Evolutionary conservation across 345 rosid species (phyloP), one percentile per base, ranked within the genome.

Genomic region (Isatis tinctoria): DNA sequence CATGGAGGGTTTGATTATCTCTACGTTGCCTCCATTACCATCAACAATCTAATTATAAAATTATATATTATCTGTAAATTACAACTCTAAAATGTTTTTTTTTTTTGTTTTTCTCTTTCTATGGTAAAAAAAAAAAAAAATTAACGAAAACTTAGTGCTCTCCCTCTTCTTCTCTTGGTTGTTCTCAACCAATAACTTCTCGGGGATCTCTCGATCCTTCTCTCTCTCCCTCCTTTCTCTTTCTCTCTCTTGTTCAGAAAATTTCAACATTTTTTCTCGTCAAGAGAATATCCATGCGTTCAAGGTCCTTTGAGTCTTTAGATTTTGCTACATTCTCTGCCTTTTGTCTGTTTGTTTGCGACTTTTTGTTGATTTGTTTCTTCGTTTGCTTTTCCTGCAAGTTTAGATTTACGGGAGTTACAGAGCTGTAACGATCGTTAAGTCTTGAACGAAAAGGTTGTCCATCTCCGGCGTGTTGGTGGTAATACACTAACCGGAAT

Each of bases 11-110:
- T 43, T 43, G 60, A 70, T 47, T 47, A 59, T 16, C 76, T 77
- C 76, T 56, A 77, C 80, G 72, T 64, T 72, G 77, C 73, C 73
- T 78, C 81, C 77, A 78, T 78, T 51, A 78, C 36, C 58, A 72
- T 72, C 64, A 43, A 51, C 67, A 70, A 10, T 65, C 73, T 72
- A 78, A 32, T 5, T 72, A 39, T 78, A 72, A 1, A 41, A 57
- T 33, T 45, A 65, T 28, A 18, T 40, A 57, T 59, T 72, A 78
- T 33, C 64, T 72, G 73, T 72, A 66, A 71, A 16, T 72, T 65
- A 71, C 54, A 57, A 41, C 72, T 62, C 45, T 70, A 35, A n/a
- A 26, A 36, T 37, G 4, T 28, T 30, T 30, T 0, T 4, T 30
- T 30, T 30, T 30, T 30, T 5, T 30, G n/a, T 5, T 30, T 5